phyloP scores from a whole-genome alignment of 2,329 filamentous ascomycete species.

The Calonectria hawksworthii region DNA sequence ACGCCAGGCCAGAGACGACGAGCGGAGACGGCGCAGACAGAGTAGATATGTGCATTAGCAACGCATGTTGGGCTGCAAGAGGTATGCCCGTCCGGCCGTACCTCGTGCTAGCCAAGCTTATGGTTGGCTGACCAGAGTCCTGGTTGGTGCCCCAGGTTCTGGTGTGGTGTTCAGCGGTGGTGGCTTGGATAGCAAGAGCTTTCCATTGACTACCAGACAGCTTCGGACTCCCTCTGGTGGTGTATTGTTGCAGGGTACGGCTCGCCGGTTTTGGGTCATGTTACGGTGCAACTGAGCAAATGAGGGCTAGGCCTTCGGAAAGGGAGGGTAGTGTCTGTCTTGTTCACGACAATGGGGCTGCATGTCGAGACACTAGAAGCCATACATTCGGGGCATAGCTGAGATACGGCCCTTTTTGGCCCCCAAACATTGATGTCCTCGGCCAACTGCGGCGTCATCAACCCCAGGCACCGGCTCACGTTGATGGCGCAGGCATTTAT shows the following conservation, averaged over 20 bases:
- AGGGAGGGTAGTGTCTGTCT: constrained; percentile 4
- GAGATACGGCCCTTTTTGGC: constrained; percentile 15
- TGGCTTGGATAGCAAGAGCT: constrained; percentile 20
- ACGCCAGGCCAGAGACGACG: not conserved
- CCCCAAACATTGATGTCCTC: constrained; percentile 13
- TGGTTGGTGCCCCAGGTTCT: constrained; percentile 32
- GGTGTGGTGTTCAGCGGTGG: constrained; percentile 21
- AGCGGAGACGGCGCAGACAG: constrained; percentile 27
- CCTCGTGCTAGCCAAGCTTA: constrained; percentile 29
- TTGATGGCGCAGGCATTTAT: constrained; percentile 1
- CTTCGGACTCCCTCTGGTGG: constrained; percentile 10
- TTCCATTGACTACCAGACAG: constrained; percentile 16
- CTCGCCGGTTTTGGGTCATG: constrained; percentile 9
- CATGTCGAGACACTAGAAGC: constrained; percentile 11
- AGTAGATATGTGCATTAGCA: constrained; percentile 35
- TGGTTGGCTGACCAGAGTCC: constrained; percentile 30
- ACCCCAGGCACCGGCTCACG: constrained; percentile 25
- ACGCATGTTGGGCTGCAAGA: constrained; percentile 42
- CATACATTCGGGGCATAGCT: constrained; percentile 2
- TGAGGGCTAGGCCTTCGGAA: not conserved
- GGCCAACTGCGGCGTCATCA: constrained; percentile 20
- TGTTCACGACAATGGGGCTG: constrained; percentile 9
- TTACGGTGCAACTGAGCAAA: constrained; percentile 18
- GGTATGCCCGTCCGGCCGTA: constrained; percentile 32
- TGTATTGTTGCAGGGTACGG: constrained; percentile 21